phyloP scores from a whole-genome alignment of 2,329 filamentous ascomycete species.

The Onygena corvina region DNA sequence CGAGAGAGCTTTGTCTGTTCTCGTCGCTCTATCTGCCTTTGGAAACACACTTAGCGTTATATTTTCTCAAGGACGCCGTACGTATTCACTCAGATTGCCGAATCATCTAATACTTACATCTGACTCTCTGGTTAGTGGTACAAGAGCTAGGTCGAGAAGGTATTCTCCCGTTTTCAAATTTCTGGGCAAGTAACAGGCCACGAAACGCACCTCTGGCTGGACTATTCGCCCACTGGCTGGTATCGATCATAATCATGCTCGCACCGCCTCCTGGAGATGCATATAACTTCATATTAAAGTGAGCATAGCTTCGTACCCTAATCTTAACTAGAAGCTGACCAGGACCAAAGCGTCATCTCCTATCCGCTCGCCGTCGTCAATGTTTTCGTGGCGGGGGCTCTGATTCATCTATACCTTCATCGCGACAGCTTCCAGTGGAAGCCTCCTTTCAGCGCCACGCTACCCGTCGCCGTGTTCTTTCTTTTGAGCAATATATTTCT shows the following conservation, averaged over 20 bases:
- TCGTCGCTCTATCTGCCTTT: slow-evolving; percentile 55
- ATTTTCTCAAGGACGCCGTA: slow-evolving; percentile 46
- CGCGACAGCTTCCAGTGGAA: slow-evolving; percentile 34
- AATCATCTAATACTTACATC: slow-evolving; percentile 10
- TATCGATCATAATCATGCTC: slow-evolving; percentile 50
- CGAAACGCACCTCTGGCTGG: slow-evolving; percentile 45
- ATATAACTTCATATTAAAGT: slow-evolving; percentile 44
- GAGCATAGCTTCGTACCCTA: slow-evolving; percentile 17
- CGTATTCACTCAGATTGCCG: slow-evolving; percentile 17
- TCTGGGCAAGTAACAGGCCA: slow-evolving; percentile 54
- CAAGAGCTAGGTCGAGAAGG: slow-evolving; percentile 54
- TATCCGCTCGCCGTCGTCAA: slow-evolving; percentile 22
- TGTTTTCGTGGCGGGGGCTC: slow-evolving; percentile 33
- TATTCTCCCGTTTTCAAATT: slow-evolving; percentile 47
- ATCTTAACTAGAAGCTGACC: slow-evolving; percentile 29
- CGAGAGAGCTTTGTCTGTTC: slow-evolving; percentile 50
- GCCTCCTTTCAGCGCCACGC: slow-evolving; percentile 44
- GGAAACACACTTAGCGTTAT: slow-evolving; percentile 57
- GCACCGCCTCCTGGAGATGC: slow-evolving; percentile 51
- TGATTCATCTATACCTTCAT: slow-evolving; percentile 37
- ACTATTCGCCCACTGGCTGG: slow-evolving; percentile 48
- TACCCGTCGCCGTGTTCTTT: slow-evolving; percentile 48
- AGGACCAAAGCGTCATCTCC: slow-evolving; percentile 10
- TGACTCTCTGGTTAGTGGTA: slow-evolving; percentile 17
- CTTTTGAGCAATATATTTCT: slow-evolving; percentile 51